These are phyloP conservation scores for Kodamaea nitidulidarum DNA, from an alignment of 805 yeast genomes.

Conservation along the genomic window DNA sequence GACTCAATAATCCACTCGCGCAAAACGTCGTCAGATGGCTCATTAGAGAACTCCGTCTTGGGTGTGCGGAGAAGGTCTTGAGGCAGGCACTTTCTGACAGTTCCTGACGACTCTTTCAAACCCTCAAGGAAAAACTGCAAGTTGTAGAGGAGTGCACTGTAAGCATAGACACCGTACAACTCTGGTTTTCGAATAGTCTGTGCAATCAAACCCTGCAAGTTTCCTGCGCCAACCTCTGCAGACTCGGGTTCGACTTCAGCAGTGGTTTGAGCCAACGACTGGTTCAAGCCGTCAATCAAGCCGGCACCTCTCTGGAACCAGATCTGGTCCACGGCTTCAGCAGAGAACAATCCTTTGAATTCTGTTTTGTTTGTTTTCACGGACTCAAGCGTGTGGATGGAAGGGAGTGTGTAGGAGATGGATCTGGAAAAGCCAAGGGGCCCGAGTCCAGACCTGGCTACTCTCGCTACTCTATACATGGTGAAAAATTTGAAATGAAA, in stretches of 20 bases:
- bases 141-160: constrained; percentile 47
- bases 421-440: constrained; percentile 11
- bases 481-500: neutral
- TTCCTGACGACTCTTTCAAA: constrained; percentile 24
- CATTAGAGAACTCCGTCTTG: constrained; percentile 29
- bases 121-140: constrained; percentile 47
- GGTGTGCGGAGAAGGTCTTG: constrained; percentile 46
- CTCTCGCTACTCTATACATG: constrained; percentile 1
- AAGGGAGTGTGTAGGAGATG: constrained; percentile 33
- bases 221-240: constrained; percentile 10
- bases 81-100: constrained; percentile 17
- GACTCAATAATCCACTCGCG: constrained; percentile 49
- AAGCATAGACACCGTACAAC: constrained; percentile 40
- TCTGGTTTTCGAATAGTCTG: constrained; percentile 44
- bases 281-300: constrained; percentile 33
- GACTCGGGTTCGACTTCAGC: constrained; percentile 3
- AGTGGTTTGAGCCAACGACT: constrained; percentile 19
- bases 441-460: constrained; percentile 1
- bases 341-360: constrained; percentile 34
- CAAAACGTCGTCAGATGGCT: constrained; percentile 33
- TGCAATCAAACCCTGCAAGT: constrained; percentile 27
- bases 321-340: constrained; percentile 29
- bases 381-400: constrained; percentile 27
- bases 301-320: constrained; percentile 39
- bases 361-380: constrained; percentile 23